Percentiles rank a stretch among this genome's conserved stretches.
Evolutionary conservation across 805 yeast species (phyloP).

Genomic region (Komagataella ulmi): DNA sequence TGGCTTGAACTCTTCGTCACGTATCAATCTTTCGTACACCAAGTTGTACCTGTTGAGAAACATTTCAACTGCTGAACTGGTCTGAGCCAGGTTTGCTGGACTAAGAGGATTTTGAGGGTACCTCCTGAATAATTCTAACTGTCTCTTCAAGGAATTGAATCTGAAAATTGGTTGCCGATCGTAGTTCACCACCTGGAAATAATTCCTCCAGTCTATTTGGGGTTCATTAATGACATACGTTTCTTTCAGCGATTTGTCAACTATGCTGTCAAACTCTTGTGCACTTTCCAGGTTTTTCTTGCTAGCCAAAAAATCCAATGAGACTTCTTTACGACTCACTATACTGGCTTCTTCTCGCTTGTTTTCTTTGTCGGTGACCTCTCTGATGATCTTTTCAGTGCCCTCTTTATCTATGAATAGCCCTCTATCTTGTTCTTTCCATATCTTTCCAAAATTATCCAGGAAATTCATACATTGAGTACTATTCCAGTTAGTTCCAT

Average conservation of each 20-base stretch:
- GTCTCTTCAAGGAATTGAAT: slow-evolving; percentile 51
- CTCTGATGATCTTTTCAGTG: slow-evolving; percentile 38
- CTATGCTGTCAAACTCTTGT: not conserved
- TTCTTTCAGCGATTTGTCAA: not conserved
- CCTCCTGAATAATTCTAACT: slow-evolving; percentile 28
- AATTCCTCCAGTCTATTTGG: slow-evolving; percentile 54
- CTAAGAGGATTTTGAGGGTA: not conserved
- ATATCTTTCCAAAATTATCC: slow-evolving; percentile 65
- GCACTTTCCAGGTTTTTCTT: not conserved
- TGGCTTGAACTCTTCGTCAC: slow-evolving; percentile 63
- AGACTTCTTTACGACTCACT: slow-evolving; percentile 6
- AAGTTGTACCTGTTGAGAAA: slow-evolving; percentile 46
- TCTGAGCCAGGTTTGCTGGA: slow-evolving; percentile 11
- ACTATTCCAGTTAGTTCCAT: slow-evolving; percentile 82
- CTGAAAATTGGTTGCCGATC: slow-evolving; percentile 48
- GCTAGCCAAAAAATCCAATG: not conserved
- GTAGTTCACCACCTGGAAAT: slow-evolving; percentile 53
- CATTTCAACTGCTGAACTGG: slow-evolving; percentile 21
- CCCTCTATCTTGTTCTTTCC: slow-evolving; percentile 89
- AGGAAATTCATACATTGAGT: slow-evolving; percentile 45
- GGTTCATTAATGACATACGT: not conserved
- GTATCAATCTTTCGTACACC: slow-evolving; percentile 52
- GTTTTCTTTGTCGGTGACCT: slow-evolving; percentile 5
- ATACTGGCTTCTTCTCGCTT: not conserved
- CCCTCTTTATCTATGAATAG: slow-evolving; percentile 72